Evolutionary conservation across 2,329 filamentous ascomycete species (phyloP).

Genomic region (Purpureocillium takamizusanense): DNA sequence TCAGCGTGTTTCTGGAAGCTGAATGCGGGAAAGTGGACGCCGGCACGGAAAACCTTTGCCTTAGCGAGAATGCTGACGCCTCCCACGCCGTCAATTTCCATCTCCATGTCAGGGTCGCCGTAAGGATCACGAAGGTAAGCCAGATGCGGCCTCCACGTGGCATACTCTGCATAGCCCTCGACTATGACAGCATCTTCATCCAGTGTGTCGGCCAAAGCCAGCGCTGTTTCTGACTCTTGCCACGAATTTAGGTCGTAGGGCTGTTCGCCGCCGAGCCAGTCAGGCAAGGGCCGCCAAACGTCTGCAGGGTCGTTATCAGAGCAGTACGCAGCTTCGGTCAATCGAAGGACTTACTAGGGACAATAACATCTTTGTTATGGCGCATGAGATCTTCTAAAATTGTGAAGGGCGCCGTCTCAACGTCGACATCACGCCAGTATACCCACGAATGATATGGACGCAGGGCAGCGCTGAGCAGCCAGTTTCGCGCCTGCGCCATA

Average conservation of each 20-base stretch:
- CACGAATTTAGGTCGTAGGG: conserved; percentile 98
- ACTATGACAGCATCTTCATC: conserved; percentile 99
- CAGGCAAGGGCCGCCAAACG: conserved; percentile 95
- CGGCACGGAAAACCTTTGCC: conserved; percentile 86
- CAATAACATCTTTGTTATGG: conserved; percentile 97
- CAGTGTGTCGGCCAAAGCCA: conserved; percentile 85
- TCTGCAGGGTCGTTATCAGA: conserved; percentile 44
- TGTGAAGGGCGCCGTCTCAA: conserved; percentile 92
- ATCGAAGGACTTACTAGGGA: conserved; percentile 69
- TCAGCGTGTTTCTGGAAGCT: conserved; percentile 98
- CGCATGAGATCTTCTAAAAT: conserved; percentile 97
- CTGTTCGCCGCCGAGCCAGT: conserved; percentile 97
- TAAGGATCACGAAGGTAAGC: conserved; percentile 95
- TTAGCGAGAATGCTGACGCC: conserved; percentile 97
- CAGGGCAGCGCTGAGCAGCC: conserved; percentile 86
- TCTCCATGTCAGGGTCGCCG: conserved; percentile 97
- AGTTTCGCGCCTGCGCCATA: conserved; percentile 97
- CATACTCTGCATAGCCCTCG: conserved; percentile 97
- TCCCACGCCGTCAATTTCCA: conserved; percentile 97
- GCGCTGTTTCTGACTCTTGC: conserved; percentile 96
- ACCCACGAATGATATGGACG: conserved; percentile 97
- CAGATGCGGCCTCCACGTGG: conserved; percentile 94
- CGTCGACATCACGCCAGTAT: conserved; percentile 98
- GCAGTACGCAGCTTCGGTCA: neutral
- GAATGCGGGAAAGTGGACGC: conserved; percentile 96